Percentiles rank a stretch among this genome's conserved stretches.
Conservation (phyloP, 805 yeast species). For the Metahyphopichia silvanorum region DNA sequence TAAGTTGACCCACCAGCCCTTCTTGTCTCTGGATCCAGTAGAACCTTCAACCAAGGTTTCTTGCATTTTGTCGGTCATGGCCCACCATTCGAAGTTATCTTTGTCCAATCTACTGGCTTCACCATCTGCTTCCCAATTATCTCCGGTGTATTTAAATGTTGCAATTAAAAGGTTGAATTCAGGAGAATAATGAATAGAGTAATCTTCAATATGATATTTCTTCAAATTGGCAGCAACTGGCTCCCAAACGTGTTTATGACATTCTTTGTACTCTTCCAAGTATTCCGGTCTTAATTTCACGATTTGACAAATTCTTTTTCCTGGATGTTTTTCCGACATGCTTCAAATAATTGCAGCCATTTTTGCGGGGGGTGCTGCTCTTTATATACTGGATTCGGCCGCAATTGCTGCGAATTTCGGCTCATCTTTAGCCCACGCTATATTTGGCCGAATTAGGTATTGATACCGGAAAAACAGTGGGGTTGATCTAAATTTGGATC, state of each 20-base stretch:
- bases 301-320: constrained; percentile 37
- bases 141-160: constrained; percentile 35
- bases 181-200: constrained; percentile 35
- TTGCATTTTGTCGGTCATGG: constrained; percentile 37
- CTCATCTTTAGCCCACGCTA: too few relatives aligned
- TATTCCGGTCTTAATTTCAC: constrained; percentile 35
- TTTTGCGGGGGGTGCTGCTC: too few relatives aligned
- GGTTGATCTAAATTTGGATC: too few relatives aligned
- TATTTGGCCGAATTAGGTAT: too few relatives aligned
- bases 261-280: constrained; percentile 32
- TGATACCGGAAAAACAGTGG: too few relatives aligned
- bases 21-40: constrained; percentile 31
- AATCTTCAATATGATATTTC: constrained; percentile 38
- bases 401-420: too few relatives aligned
- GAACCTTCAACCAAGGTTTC: constrained; percentile 33
- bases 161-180: constrained; percentile 29
- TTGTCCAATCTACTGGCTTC: constrained; percentile 29
- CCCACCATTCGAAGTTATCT: constrained; percentile 41
- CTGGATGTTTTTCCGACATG: too few relatives aligned
- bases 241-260: constrained; percentile 26
- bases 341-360: too few relatives aligned
- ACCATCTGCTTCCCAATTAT: constrained; percentile 32
- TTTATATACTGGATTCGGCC: too few relatives aligned
- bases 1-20: constrained; percentile 38
- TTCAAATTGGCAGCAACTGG: constrained; percentile 28